These are phyloP conservation scores for Pulveroboletus sp. DNA, from an alignment of 768 basidiomycete genomes.

Conservation along the genomic window DNA sequence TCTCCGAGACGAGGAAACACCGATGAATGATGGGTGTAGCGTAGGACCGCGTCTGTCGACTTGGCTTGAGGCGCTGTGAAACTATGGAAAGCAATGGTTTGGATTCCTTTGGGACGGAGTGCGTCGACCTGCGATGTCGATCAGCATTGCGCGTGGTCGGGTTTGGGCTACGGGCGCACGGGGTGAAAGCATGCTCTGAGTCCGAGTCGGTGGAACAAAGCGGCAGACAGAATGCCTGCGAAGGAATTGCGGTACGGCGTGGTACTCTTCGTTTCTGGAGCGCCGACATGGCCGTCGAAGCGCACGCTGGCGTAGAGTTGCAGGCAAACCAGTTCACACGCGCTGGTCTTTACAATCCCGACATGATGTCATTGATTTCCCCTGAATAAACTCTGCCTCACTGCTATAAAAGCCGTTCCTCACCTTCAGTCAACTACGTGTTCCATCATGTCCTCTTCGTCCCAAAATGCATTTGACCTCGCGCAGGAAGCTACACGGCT, in stretches of 20 bases:
- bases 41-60: not conserved
- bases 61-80: not conserved
- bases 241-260: not conserved
- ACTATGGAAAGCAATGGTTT: not conserved
- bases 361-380: conserved; percentile 4
- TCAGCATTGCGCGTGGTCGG: not conserved
- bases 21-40: conserved; percentile 17
- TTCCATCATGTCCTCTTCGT: not conserved
- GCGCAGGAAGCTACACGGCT: not conserved
- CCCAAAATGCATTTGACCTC: not conserved
- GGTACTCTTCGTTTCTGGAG: not conserved
- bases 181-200: not conserved
- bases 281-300: not conserved
- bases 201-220: not conserved
- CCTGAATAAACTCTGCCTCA: too few relatives aligned
- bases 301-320: not conserved
- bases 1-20: conserved; percentile 19
- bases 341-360: not conserved
- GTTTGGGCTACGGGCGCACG: conserved; percentile 3
- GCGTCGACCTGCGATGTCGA: conserved; percentile 1
- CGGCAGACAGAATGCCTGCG: not conserved
- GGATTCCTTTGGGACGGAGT: not conserved
- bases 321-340: not conserved
- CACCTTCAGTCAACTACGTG: not conserved
- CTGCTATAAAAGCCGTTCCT: not conserved